These are phyloP conservation scores for Apiospora aurea DNA, from an alignment of 2,329 filamentous ascomycete species.

Conservation along the genomic window DNA sequence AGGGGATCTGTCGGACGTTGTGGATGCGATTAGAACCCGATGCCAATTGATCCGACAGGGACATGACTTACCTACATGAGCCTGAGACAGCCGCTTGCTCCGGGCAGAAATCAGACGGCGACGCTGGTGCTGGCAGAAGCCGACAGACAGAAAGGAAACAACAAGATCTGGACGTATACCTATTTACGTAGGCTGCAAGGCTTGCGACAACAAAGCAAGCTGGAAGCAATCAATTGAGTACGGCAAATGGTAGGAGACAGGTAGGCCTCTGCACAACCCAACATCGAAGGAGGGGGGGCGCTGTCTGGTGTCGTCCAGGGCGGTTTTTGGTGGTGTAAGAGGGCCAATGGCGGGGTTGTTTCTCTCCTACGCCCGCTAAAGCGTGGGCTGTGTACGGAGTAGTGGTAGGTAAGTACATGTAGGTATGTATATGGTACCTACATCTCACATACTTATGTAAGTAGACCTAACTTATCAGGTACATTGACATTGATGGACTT, in stretches of 20 bases:
- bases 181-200: background rate
- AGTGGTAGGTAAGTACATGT: too few species aligned
- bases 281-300: background rate
- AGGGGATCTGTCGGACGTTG: background rate
- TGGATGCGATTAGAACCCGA: constrained; percentile 10
- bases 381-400: too few species aligned
- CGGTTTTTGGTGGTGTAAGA: background rate
- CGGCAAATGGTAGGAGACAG: too few species aligned
- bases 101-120: background rate
- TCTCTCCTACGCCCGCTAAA: background rate
- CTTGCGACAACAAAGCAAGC: background rate
- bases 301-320: background rate
- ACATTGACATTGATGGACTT: too few species aligned
- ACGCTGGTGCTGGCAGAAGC: background rate
- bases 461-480: too few species aligned
- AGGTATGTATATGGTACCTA: background rate
- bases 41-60: background rate
- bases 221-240: background rate
- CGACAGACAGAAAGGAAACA: background rate
- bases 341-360: background rate
- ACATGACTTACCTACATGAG: background rate
- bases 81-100: background rate
- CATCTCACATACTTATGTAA: background rate
- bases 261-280: background rate
- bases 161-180: background rate